phyloP scores from a whole-genome alignment of 164 flowering plant genomes.

The Nymphaea thermarum region DNA sequence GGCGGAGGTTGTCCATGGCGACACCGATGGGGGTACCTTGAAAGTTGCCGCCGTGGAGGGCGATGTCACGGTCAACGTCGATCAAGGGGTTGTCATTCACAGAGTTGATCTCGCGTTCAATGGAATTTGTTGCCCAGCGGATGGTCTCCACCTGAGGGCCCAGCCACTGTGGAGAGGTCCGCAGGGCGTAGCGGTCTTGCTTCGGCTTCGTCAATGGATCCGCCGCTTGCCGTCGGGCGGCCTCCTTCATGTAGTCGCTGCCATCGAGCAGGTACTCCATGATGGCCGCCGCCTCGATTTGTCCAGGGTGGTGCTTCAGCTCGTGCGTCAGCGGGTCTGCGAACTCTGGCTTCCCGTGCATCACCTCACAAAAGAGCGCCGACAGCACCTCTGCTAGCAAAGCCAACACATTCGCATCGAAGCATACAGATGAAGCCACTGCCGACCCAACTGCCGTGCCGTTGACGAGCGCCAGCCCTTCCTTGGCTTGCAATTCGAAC shows the following conservation, averaged over 20 bases:
- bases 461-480: constrained; percentile 18
- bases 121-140: constrained; percentile 23
- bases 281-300: constrained; percentile 18
- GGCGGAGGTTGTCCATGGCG: constrained; percentile 24
- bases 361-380: constrained; percentile 15
- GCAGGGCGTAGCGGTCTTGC: constrained; percentile 29
- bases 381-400: constrained; percentile 19
- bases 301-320: constrained; percentile 22
- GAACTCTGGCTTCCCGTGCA: constrained; percentile 17
- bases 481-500: constrained; percentile 23
- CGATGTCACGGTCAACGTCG: constrained; percentile 13
- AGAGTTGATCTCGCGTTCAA: constrained; percentile 25
- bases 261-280: constrained; percentile 24
- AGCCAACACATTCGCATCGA: constrained; percentile 16
- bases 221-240: constrained; percentile 14
- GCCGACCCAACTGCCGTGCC: constrained; percentile 22
- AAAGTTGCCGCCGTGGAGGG: constrained; percentile 16
- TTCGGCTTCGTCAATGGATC: constrained; percentile 32
- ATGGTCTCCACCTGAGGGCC: constrained; percentile 29
- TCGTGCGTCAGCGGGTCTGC: constrained; percentile 16
- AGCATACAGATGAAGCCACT: constrained; percentile 20
- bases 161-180: constrained; percentile 21
- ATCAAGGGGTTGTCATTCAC: constrained; percentile 18
- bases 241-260: constrained; percentile 22
- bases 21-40: constrained; percentile 23